Evolutionary conservation across 1,284 basidiomycete species (phyloP).

Genomic region (Trichosporon ovoides): DNA sequence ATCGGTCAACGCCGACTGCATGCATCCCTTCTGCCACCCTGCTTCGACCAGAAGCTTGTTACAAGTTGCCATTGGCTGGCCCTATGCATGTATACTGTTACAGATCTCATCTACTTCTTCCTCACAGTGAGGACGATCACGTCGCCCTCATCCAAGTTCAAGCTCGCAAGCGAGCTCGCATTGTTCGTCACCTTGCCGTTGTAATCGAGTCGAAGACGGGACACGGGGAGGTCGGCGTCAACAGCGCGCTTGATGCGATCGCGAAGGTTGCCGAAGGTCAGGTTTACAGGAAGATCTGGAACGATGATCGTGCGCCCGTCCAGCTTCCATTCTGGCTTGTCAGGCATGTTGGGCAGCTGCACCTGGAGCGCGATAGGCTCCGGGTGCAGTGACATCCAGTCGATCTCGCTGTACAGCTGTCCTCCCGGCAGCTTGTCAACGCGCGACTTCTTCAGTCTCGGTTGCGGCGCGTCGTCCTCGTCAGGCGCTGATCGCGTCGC

Average conservation of each 20-base stretch:
- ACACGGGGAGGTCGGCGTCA: conserved; percentile 68
- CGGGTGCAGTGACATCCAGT: conserved; percentile 84
- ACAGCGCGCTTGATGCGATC: conserved; percentile 74
- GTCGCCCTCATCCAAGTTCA: conserved; percentile 87
- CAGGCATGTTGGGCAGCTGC: conserved; percentile 69
- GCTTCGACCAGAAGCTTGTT: too few species aligned
- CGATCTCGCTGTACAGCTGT: conserved; percentile 47
- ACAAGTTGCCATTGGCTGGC: not conserved
- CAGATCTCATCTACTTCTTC: conserved; percentile 51
- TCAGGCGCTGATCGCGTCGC: conserved; percentile 14
- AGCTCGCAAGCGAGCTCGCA: conserved; percentile 69
- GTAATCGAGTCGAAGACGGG: conserved; percentile 70
- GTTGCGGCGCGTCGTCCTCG: conserved; percentile 18
- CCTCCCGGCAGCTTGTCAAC: conserved; percentile 20
- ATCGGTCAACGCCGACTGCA: too few species aligned
- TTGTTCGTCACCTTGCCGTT: conserved; percentile 79
- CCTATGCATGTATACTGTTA: conserved; percentile 5
- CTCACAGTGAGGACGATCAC: conserved; percentile 66
- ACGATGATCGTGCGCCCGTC: conserved; percentile 71
- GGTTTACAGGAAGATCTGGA: conserved; percentile 70
- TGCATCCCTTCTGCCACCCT: too few species aligned
- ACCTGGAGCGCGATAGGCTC: conserved; percentile 77
- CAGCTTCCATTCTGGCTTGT: conserved; percentile 85
- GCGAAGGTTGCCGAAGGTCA: conserved; percentile 76
- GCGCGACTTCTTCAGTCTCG: conserved; percentile 14